Evolutionary conservation across 768 basidiomycete species (phyloP).

Genomic region (Pisolithus marmoratus): DNA sequence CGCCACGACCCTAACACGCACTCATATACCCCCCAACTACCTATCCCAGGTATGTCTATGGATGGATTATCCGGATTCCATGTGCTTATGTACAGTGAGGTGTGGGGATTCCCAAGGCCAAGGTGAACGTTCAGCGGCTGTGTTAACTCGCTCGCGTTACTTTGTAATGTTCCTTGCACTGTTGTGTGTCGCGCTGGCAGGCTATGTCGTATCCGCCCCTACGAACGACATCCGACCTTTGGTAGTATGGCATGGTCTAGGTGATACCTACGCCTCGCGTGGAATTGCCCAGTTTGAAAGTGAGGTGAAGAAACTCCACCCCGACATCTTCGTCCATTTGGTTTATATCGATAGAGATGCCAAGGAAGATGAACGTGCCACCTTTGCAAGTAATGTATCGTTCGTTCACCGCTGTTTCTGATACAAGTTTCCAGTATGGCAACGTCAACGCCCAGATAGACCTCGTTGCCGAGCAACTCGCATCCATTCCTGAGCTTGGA

Average conservation of each 20-base stretch:
- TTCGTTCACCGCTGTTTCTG: neutral
- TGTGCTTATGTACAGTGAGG: too few relatives aligned
- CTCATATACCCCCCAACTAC: too few relatives aligned
- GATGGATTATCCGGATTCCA: too few relatives aligned
- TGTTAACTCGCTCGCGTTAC: too few relatives aligned
- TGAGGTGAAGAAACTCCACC: constrained; percentile 56
- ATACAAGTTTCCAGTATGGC: constrained; percentile 52
- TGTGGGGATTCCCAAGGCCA: too few relatives aligned
- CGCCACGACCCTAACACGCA: too few relatives aligned
- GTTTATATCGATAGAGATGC: constrained; percentile 59
- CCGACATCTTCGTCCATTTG: constrained; percentile 73
- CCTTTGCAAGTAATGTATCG: constrained; percentile 53
- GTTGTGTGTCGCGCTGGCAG: constrained; percentile 11
- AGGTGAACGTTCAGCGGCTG: too few relatives aligned
- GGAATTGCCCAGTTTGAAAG: constrained; percentile 66
- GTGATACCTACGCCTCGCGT: constrained; percentile 70
- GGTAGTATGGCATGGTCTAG: constrained; percentile 77
- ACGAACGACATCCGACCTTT: constrained; percentile 41
- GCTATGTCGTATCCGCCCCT: constrained; percentile 8
- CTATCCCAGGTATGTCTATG: too few relatives aligned
- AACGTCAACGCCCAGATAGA: constrained; percentile 68
- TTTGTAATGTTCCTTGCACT: constrained; percentile 12
- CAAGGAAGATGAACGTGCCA: constrained; percentile 61
- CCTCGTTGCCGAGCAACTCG: constrained; percentile 58
- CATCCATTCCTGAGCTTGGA: constrained; percentile 55